These are phyloP conservation scores for Clarireedia monteithiana DNA, from an alignment of 2,329 filamentous ascomycete genomes.

Conservation along the genomic window DNA sequence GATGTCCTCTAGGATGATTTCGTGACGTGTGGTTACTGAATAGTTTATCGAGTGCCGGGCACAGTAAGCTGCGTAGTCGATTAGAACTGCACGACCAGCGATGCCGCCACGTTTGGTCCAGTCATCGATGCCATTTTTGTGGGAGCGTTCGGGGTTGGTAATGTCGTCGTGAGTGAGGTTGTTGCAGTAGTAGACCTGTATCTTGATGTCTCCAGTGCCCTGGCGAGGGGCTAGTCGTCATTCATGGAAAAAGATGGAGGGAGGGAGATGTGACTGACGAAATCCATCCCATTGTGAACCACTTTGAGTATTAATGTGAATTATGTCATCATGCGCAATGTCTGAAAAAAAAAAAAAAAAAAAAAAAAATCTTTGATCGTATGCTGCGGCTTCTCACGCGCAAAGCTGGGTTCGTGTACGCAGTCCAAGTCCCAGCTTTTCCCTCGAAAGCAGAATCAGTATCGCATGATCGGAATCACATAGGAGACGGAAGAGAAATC, in stretches of 20 bases:
- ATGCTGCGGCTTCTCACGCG: no score
- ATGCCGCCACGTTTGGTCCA: constrained; percentile 21
- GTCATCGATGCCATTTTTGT: constrained; percentile 20
- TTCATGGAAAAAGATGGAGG: background rate
- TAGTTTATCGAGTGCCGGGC: constrained; percentile 30
- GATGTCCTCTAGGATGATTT: constrained; percentile 33
- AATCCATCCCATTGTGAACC: constrained; percentile 41
- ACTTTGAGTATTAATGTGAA: constrained; percentile 40
- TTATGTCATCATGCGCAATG: constrained; percentile 47
- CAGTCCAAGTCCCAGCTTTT: constrained; percentile 13
- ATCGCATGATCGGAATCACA: background rate
- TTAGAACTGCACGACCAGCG: constrained; percentile 38
- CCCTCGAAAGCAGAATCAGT: background rate
- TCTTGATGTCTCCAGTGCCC: constrained; percentile 27
- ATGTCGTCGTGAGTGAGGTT: constrained; percentile 23
- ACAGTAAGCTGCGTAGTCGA: constrained; percentile 40
- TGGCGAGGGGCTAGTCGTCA: background rate
- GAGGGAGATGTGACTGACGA: constrained; percentile 12
- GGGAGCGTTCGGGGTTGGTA: constrained; percentile 29
- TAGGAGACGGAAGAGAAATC: background rate
- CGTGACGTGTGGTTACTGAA: constrained; percentile 29
- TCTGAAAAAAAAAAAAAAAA: no score
- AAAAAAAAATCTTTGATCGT: no score
- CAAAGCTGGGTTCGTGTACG: no score
- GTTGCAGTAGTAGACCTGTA: constrained; percentile 26